Evolutionary conservation across 177 flowering plant species (phyloP).

Genomic region (Vitis hybrid): DNA sequence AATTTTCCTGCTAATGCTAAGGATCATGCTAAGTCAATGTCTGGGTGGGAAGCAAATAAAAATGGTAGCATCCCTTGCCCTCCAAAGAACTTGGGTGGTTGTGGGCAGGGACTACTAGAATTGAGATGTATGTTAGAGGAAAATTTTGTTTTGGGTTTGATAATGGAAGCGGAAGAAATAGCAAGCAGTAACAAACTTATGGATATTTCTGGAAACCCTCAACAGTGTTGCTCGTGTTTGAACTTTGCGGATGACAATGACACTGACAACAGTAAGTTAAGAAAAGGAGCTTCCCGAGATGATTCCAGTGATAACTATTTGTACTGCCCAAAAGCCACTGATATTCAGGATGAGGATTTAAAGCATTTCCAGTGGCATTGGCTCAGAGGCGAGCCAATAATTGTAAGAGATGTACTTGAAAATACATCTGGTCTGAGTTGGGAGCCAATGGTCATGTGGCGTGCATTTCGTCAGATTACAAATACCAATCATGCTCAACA

Average conservation of each 20-base stretch:
- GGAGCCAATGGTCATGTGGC: slow-evolving; percentile 91
- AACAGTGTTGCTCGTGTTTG: slow-evolving; percentile 37
- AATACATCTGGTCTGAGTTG: slow-evolving; percentile 66
- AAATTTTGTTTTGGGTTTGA: slow-evolving; percentile 33
- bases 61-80: slow-evolving; percentile 70
- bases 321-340: slow-evolving; percentile 51
- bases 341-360: slow-evolving; percentile 39
- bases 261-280: slow-evolving; percentile 6
- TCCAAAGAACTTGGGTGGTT: slow-evolving; percentile 45
- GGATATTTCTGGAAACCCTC: slow-evolving; percentile 12
- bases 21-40: background rate
- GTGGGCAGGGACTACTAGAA: slow-evolving; percentile 49
- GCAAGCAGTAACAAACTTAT: slow-evolving; percentile 7
- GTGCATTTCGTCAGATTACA: slow-evolving; percentile 58
- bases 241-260: slow-evolving; percentile 16
- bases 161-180: slow-evolving; percentile 40
- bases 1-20: background rate
- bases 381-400: slow-evolving; percentile 70
- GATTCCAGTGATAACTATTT: slow-evolving; percentile 50
- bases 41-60: slow-evolving; percentile 43
- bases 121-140: slow-evolving; percentile 38
- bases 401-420: slow-evolving; percentile 68
- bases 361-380: slow-evolving; percentile 76
- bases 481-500: slow-evolving; percentile 22
- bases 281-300: slow-evolving; percentile 61